Base-by-base conservation (phyloP, 2,329 filamentous ascomycete species). In the Fusarium odoratissimum region DNA sequence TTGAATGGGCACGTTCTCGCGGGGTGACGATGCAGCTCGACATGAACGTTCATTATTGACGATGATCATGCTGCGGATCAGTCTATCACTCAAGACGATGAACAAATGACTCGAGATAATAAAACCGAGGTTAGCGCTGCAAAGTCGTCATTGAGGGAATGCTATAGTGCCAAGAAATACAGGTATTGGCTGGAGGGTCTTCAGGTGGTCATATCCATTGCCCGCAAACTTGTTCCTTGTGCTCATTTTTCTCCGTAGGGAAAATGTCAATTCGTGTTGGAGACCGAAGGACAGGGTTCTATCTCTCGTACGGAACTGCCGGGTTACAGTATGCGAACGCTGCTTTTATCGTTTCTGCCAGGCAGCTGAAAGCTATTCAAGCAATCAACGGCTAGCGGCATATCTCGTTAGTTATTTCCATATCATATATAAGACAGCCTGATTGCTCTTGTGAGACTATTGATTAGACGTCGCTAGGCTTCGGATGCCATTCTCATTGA, bases 81-180 rank as follows among this genome's bases (percentile, higher is more conserved):
- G 45, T 58, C 33, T 52, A 57, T 57, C 60, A 31, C 33, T 23
- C 14, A 21, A 28, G 33, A 48, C 14, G 33, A 33, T 40, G 21
- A 44, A 66, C 45, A 25, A 67, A 63, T 61, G 69, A 56, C 60
- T 70, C 61, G 55, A 46, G 45, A 31, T 30, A 33, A 49, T 16
- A 49, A 38, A 35, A 30, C 70, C 70, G 70, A 71, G 57, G 37
- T 71, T 63, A 56, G 70, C 61, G 70, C 48, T 48, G 38, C 21
- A 59, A 38, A 46, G 23, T 66, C 70, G 58, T 69, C 64, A 73
- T 70, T 35, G 64, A 69, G 64, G 55, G 44, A 56, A 57, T 33
- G 64, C 44, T 45, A 31, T 37, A 35, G 40, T 66, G 64, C 69
- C 69, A 73, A 72, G 69, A 33, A 72, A 61, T 25, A 42, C 51